Evolutionary conservation across 345 rosid genomes (phyloP), one percentile per base, ranked within the genome.

Genomic region (Corymbia maculata): DNA sequence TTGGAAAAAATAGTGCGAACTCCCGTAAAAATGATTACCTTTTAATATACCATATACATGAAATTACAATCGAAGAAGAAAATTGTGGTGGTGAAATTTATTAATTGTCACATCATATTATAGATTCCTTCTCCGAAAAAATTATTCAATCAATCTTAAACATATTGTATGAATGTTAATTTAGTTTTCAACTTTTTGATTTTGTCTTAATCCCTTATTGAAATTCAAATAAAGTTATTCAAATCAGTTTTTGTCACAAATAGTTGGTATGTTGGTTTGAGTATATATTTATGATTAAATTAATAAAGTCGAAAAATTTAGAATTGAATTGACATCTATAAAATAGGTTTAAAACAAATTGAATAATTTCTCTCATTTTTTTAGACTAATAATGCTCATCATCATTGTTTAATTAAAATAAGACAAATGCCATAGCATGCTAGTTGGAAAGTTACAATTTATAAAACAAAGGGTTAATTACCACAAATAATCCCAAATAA

Each of bases 141-240:
- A 26, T 59, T 59, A 13, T 59, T 7, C 1, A 12, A 11, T 59
- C 2, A 3, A 3, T 5, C 28, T 2, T 3, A 59, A 59, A 59
- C 7, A 59, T 12, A 59, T 5, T 10, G 1, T 59, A 59, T 59
- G 1, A 14, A 59, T 11, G 5, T 6, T 7, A 2, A 26, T 59
- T 59, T 2, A 26, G 1, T 36, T 1, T 0, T 26, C 26, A 26
- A 26, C 0, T 26, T 55, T 59, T 59, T 6, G 28, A 24, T 59
- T 59, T 59, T 10, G 6, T 59, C 66, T 12, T 26, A 13, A 59
- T 26, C 15, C 7, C 66, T 59, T 5, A 0, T 0, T 30, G 1
- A 59, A 59, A 59, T 59, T 59, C 66, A 59, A 59, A 59, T 59
- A 14, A 24, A 59, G 30, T 59, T 3, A 59, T 24, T 59, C 28